Evolutionary conservation across 345 rosid genomes (phyloP).

Genomic region (Sonneratia caseolaris): DNA sequence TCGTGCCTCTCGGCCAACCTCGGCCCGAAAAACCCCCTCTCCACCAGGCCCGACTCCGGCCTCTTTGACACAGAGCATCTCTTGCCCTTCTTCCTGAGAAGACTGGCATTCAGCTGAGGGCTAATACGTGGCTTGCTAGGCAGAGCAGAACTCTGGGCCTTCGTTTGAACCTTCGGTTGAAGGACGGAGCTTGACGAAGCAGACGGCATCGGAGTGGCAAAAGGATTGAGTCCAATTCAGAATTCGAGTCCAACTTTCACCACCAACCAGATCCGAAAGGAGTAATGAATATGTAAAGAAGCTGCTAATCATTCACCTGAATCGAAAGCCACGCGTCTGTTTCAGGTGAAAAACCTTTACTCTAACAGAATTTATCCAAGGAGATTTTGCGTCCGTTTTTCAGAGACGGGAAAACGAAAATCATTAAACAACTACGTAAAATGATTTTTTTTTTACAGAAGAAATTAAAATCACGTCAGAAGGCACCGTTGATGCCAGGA

Average conservation of each 20-base stretch:
- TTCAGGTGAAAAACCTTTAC: neutral
- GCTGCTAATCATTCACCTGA: neutral
- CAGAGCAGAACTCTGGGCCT: neutral
- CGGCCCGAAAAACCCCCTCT: constrained; percentile 43
- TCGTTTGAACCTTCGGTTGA: constrained; percentile 1
- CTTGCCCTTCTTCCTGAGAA: constrained; percentile 1
- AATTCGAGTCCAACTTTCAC: neutral
- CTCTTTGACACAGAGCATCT: constrained; percentile 27
- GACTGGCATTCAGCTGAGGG: constrained; percentile 29
- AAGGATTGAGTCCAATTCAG: neutral
- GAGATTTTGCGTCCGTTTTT: too few species aligned
- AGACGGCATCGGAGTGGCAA: constrained; percentile 6
- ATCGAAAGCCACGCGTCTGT: neutral
- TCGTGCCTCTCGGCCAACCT: constrained; percentile 45
- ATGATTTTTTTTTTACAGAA: neutral
- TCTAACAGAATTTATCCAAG: too few species aligned
- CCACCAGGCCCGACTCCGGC: constrained; percentile 18
- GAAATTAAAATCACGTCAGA: too few species aligned
- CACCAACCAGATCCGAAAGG: neutral
- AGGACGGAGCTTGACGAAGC: constrained; percentile 11
- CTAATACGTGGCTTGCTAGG: constrained; percentile 11
- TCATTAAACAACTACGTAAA: neutral
- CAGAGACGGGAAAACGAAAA: neutral
- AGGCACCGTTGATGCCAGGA: neutral
- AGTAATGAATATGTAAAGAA: too few species aligned